A percentile compares a stretch with the other conserved stretches of the same genome.
phyloP scores from a whole-genome alignment of 495 filamentous ascomycete species.

The Podospora tetraspora region DNA sequence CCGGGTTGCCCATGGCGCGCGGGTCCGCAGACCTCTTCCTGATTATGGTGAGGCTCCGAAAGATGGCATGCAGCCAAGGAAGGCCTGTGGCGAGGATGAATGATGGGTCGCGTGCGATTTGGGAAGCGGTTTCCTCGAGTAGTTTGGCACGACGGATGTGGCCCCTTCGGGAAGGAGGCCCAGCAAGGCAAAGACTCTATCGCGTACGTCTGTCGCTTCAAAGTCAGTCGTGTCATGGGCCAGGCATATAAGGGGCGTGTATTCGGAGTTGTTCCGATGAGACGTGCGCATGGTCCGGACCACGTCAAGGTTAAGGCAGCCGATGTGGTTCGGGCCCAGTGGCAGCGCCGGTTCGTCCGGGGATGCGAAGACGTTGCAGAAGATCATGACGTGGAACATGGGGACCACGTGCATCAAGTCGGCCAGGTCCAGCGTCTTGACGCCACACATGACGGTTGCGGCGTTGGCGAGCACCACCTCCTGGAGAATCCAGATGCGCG shows the following conservation, averaged over 20 bases:
- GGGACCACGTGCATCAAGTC: background rate
- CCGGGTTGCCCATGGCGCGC: background rate
- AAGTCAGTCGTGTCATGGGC: background rate
- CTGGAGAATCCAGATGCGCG: background rate
- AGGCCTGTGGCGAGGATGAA: background rate
- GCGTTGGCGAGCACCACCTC: background rate
- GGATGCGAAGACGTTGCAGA: too few relatives aligned
- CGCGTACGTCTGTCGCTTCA: background rate
- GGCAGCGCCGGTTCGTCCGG: too few relatives aligned
- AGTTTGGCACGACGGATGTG: background rate
- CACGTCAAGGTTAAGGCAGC: too few relatives aligned
- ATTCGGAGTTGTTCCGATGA: too few relatives aligned
- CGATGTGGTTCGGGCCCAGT: too few relatives aligned
- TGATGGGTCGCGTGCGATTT: background rate
- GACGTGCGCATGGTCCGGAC: too few relatives aligned
- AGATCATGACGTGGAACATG: background rate
- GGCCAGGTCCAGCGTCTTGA: background rate
- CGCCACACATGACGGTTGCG: background rate
- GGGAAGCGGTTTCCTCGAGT: background rate
- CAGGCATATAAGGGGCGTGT: too few relatives aligned
- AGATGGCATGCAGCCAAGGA: background rate
- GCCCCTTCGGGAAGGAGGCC: background rate
- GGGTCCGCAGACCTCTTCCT: background rate
- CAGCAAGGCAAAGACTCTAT: background rate
- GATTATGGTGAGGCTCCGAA: background rate